A percentile compares a stretch with the other conserved stretches of the same genome.
These are phyloP conservation scores for Ruellia speciosa DNA, from an alignment of 305 asterid species.

Conservation along the genomic window DNA sequence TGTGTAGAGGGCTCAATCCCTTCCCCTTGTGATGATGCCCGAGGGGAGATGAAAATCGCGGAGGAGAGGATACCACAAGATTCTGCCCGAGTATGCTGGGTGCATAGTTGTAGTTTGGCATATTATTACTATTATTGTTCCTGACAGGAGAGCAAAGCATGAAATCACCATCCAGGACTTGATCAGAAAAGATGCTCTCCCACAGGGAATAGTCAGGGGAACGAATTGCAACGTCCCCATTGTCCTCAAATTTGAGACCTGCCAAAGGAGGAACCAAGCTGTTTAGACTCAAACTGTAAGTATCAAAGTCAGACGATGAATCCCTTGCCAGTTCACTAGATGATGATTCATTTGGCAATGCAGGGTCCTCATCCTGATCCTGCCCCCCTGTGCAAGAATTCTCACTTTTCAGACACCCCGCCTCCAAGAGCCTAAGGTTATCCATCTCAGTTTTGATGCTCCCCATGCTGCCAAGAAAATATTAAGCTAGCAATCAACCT, in stretches of 20 bases:
- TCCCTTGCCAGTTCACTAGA: too few relatives aligned
- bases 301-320: neutral
- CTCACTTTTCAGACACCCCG: too few relatives aligned
- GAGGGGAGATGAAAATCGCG: conserved; percentile 35
- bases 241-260: conserved; percentile 21
- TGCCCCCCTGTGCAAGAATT: too few relatives aligned
- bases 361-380: too few relatives aligned
- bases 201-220: conserved; percentile 67
- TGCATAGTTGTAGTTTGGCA: neutral
- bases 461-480: too few relatives aligned
- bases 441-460: too few relatives aligned
- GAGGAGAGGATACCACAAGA: conserved; percentile 36
- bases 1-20: conserved; percentile 63
- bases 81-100: neutral
- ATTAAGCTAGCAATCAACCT: too few relatives aligned
- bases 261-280: conserved; percentile 8
- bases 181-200: conserved; percentile 69
- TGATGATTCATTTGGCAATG: too few relatives aligned
- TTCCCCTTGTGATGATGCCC: conserved; percentile 34
- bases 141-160: conserved; percentile 70
- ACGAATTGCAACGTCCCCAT: conserved; percentile 14
- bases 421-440: too few relatives aligned
- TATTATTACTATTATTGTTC: conserved; percentile 26
- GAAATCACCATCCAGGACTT: conserved; percentile 45
- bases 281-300: conserved; percentile 37